Evolutionary conservation across 306 rosid genomes (phyloP).

Genomic region (Cucurbita maxima): DNA sequence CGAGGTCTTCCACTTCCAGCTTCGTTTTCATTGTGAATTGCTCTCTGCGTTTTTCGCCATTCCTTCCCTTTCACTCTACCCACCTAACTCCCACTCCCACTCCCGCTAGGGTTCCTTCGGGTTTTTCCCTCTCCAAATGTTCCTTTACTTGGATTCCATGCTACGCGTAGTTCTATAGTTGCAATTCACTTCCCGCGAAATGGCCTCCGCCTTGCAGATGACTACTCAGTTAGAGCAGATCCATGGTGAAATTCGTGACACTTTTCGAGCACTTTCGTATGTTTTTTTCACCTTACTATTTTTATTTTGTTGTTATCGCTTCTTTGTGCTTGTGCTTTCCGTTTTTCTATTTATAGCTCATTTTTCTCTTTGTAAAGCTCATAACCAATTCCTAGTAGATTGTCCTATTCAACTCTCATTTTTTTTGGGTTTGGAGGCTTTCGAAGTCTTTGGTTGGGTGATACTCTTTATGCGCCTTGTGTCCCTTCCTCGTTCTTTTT

Average conservation of each 20-base stretch:
- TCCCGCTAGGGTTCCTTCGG: background rate
- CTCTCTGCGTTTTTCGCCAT: background rate
- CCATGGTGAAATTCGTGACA: constrained; percentile 90
- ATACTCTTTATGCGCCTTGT: background rate
- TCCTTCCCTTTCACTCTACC: background rate
- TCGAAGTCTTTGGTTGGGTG: background rate
- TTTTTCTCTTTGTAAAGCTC: background rate
- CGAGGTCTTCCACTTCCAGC: background rate
- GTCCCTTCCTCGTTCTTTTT: background rate
- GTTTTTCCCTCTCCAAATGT: background rate
- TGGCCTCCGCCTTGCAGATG: constrained; percentile 73
- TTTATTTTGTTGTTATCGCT: background rate
- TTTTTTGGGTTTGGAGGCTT: background rate
- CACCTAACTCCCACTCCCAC: background rate
- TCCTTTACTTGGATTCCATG: background rate
- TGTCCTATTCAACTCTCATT: background rate
- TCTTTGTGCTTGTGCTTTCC: background rate
- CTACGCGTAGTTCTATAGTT: background rate
- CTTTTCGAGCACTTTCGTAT: constrained; percentile 85
- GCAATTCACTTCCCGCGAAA: constrained; percentile 24
- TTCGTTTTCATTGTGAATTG: background rate
- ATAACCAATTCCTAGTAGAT: background rate
- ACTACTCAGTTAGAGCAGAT: constrained; percentile 91
- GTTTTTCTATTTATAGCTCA: background rate
- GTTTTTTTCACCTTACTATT: background rate